These are phyloP conservation scores for Leccinum imitatum DNA, from an alignment of 768 basidiomycete species.

Conservation along the genomic window DNA sequence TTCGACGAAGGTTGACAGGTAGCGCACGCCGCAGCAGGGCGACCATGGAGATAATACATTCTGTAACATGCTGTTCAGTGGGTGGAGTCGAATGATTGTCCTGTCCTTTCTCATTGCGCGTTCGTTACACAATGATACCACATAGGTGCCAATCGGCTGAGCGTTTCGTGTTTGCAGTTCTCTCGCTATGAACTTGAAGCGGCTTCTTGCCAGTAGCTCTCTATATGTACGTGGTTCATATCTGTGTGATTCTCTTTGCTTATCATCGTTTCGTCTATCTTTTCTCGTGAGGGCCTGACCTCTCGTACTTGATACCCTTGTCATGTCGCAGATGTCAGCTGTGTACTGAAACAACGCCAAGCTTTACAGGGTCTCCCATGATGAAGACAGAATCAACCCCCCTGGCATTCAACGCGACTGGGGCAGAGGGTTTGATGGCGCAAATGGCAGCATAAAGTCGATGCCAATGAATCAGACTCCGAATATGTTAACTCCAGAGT, in stretches of 20 bases:
- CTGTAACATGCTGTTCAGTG: background rate
- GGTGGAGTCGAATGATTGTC: background rate
- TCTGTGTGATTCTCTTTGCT: background rate
- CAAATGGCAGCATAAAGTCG: conserved; percentile 21
- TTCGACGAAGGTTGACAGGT: background rate
- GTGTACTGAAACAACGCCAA: conserved; percentile 72
- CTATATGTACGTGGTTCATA: background rate
- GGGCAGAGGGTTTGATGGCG: conserved; percentile 33
- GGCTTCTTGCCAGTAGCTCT: background rate
- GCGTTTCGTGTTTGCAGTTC: background rate
- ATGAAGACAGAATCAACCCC: conserved; percentile 72
- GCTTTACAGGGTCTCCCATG: conserved; percentile 58
- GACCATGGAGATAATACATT: background rate
- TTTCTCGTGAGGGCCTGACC: background rate
- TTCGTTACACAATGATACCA: background rate
- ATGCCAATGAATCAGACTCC: background rate
- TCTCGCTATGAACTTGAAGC: background rate
- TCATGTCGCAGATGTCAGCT: conserved; percentile 39
- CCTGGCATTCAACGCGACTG: conserved; percentile 55
- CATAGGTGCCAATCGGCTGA: background rate
- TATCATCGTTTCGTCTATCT: background rate
- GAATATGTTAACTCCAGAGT: background rate
- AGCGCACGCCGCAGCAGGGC: background rate
- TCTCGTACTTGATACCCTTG: background rate
- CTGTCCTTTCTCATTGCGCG: background rate